These are phyloP conservation scores for Apiospora marii DNA, from an alignment of 2,329 filamentous ascomycete species.

Conservation along the genomic window DNA sequence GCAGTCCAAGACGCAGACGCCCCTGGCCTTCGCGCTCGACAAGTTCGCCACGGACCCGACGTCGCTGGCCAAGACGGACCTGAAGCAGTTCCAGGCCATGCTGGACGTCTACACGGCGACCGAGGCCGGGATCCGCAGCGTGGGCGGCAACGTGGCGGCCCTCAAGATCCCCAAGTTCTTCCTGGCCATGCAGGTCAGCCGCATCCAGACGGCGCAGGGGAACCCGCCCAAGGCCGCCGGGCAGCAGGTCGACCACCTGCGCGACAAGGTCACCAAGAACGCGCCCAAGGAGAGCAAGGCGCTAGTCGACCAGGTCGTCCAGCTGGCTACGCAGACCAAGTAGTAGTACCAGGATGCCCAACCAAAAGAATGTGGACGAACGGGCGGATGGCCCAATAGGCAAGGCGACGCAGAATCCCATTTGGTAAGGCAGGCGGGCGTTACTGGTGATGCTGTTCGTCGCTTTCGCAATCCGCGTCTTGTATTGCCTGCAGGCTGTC, in stretches of 20 bases:
- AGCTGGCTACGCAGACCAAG: slow-evolving; percentile 32
- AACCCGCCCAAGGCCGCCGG: slow-evolving; percentile 57
- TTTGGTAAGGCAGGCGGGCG: not conserved
- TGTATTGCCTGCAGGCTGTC: not conserved
- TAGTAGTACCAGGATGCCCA: not conserved
- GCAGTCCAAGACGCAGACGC: slow-evolving; percentile 49
- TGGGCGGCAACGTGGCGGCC: slow-evolving; percentile 56
- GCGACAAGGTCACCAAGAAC: slow-evolving; percentile 65
- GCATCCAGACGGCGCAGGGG: slow-evolving; percentile 67
- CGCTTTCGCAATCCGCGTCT: not conserved
- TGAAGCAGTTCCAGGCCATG: slow-evolving; percentile 58
- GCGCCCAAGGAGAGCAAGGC: slow-evolving; percentile 55
- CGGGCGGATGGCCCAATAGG: not conserved
- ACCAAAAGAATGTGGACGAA: not conserved
- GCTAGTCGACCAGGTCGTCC: slow-evolving; percentile 58
- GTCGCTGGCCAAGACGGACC: slow-evolving; percentile 57
- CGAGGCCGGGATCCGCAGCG: slow-evolving; percentile 63
- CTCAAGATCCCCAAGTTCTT: slow-evolving; percentile 72
- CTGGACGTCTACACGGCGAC: slow-evolving; percentile 66
- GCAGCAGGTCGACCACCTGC: slow-evolving; percentile 62
- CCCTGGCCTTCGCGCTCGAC: slow-evolving; percentile 61
- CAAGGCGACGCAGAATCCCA: not conserved
- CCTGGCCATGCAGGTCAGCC: slow-evolving; percentile 63
- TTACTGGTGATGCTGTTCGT: not conserved
- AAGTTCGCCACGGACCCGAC: slow-evolving; percentile 57